A percentile compares a stretch with the other conserved stretches of the same genome.
phyloP scores from a whole-genome alignment of 768 basidiomycete species.

The Auricularia auricula-judae region DNA sequence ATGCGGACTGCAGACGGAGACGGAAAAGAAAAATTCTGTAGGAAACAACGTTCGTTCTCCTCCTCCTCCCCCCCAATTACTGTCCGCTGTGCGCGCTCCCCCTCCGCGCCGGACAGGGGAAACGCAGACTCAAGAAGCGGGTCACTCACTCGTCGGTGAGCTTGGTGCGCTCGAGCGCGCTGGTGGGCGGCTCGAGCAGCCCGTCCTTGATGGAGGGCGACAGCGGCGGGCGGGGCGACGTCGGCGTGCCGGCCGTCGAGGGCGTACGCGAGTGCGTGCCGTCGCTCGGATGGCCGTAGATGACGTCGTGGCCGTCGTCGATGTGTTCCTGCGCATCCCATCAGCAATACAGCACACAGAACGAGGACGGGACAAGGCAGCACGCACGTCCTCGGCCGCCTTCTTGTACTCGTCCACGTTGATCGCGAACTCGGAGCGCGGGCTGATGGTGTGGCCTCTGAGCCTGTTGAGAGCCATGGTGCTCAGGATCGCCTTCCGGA shows the following conservation, averaged over 20 bases:
- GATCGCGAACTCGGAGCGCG: constrained; percentile 37
- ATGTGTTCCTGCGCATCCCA: constrained; percentile 8
- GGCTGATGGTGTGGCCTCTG: constrained; percentile 29
- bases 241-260: neutral
- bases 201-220: neutral
- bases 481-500: constrained; percentile 79
- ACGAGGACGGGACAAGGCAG: constrained; percentile 5
- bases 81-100: no score
- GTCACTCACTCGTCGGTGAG: neutral
- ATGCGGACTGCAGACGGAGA: no score
- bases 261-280: neutral
- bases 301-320: constrained; percentile 9
- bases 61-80: no score
- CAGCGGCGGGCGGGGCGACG: neutral
- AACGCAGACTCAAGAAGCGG: neutral
- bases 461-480: constrained; percentile 82
- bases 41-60: no score
- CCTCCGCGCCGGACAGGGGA: no score
- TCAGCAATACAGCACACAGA: neutral
- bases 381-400: constrained; percentile 57
- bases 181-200: neutral
- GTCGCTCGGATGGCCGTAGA: neutral
- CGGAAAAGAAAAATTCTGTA: no score
- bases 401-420: constrained; percentile 63
- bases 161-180: constrained; percentile 1